Evolutionary conservation across 177 flowering plant genomes (phyloP).

Genomic region (Vitis hybrid): DNA sequence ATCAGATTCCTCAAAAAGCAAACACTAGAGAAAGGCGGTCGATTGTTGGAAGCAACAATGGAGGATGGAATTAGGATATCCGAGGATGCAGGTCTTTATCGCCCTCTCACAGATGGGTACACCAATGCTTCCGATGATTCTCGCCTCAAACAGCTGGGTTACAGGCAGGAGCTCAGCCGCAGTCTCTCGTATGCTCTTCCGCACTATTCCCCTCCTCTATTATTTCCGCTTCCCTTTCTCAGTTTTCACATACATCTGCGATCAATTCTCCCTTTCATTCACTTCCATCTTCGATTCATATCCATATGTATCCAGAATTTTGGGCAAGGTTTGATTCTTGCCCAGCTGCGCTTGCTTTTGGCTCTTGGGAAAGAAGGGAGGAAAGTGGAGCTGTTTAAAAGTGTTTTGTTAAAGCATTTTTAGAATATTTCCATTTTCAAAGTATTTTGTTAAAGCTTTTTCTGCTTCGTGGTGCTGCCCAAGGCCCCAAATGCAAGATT

Average conservation of each 20-base stretch:
- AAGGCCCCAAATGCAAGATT: no score
- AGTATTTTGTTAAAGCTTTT: no score
- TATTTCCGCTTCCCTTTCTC: background rate
- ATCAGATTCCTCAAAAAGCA: no score
- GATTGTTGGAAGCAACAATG: slow-evolving; percentile 5
- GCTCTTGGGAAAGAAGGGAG: no score
- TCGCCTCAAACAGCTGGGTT: slow-evolving; percentile 57
- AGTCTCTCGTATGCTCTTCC: slow-evolving; percentile 41
- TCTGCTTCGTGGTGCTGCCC: no score
- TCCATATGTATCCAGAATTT: no score
- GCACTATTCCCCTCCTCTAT: background rate
- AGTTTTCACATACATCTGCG: no score
- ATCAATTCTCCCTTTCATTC: background rate
- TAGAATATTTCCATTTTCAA: no score
- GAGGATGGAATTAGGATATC: slow-evolving; percentile 13
- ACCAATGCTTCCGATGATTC: slow-evolving; percentile 18
- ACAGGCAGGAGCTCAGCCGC: slow-evolving; percentile 66
- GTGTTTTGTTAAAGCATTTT: no score
- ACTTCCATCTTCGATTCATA: background rate
- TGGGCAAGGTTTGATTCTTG: no score
- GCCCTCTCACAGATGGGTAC: slow-evolving; percentile 16
- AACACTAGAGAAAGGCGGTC: background rate
- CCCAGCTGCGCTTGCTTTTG: no score
- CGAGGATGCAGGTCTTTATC: slow-evolving; percentile 24
- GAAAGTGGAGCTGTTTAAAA: no score